Conservation (phyloP, 257 asterid genomes). For the Rehmannia glutinosa region DNA sequence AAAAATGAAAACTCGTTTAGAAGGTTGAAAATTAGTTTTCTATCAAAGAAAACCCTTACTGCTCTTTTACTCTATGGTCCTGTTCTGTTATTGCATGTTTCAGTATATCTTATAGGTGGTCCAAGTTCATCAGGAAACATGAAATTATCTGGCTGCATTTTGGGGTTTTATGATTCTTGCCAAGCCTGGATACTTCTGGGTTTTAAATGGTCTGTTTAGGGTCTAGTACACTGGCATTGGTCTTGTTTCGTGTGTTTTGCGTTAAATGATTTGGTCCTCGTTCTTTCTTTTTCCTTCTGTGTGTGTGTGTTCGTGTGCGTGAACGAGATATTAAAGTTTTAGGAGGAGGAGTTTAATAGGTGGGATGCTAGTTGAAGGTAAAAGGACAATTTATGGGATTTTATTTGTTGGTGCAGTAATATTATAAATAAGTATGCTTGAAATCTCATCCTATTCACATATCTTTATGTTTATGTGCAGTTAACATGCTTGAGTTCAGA, state of each 20-base stretch:
- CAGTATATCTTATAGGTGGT: no score
- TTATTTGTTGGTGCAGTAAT: not conserved
- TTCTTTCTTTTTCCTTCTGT: not conserved
- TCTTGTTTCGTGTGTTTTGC: not conserved
- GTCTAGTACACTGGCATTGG: not conserved
- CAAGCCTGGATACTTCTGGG: not conserved
- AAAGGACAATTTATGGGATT: not conserved
- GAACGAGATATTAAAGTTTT: not conserved
- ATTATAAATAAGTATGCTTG: not conserved
- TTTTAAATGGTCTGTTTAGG: not conserved
- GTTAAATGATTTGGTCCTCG: not conserved
- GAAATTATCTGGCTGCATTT: not conserved
- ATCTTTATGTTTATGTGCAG: not conserved
- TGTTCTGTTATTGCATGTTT: no score
- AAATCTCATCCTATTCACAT: not conserved
- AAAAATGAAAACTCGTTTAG: no score
- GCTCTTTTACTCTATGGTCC: no score
- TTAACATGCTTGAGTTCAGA: not conserved
- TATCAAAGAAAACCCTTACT: no score
- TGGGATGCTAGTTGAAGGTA: not conserved
- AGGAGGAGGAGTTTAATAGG: not conserved
- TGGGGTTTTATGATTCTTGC: not conserved
- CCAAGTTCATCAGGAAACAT: not conserved
- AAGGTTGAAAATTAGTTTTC: no score
- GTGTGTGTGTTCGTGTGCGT: not conserved